These are phyloP conservation scores for Obelidium mucronatum DNA, from an alignment of 192 early-diverging fungal species.

Conservation along the genomic window DNA sequence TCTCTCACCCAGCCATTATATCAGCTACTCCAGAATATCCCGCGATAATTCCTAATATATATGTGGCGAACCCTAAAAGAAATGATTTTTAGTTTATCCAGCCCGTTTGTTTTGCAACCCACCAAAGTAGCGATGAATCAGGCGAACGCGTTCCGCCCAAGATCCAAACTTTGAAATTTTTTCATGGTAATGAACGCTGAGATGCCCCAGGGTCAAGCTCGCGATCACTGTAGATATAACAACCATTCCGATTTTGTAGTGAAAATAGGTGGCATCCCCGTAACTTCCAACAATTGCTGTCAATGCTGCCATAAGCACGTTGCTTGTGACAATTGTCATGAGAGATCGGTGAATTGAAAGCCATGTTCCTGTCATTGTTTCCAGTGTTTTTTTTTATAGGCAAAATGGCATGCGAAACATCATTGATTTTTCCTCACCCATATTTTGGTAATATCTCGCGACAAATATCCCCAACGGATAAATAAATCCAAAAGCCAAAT, in stretches of 20 bases:
- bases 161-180: constrained; percentile 6
- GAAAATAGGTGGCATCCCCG: constrained; percentile 24
- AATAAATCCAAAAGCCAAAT: constrained; percentile 40
- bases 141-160: constrained; percentile 9
- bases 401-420: no score
- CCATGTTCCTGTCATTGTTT: constrained; percentile 34
- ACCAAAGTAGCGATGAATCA: constrained; percentile 11
- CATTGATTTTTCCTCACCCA: not conserved
- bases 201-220: not conserved
- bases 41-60: constrained; percentile 36
- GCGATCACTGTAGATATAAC: constrained; percentile 27
- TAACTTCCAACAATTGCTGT: constrained; percentile 39
- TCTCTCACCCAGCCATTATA: constrained; percentile 16
- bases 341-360: constrained; percentile 40
- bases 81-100: not conserved
- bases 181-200: constrained; percentile 10
- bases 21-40: constrained; percentile 37
- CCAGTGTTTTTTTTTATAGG: no score
- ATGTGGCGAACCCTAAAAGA: constrained; percentile 21
- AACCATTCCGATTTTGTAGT: constrained; percentile 35
- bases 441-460: constrained; percentile 34
- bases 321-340: constrained; percentile 41
- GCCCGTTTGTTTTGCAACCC: not conserved
- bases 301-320: constrained; percentile 36
- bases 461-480: constrained; percentile 48